Evolutionary conservation across 2,329 filamentous ascomycete genomes (phyloP), one percentile per base, ranked within the genome.

Genomic region (Colletotrichum musae): DNA sequence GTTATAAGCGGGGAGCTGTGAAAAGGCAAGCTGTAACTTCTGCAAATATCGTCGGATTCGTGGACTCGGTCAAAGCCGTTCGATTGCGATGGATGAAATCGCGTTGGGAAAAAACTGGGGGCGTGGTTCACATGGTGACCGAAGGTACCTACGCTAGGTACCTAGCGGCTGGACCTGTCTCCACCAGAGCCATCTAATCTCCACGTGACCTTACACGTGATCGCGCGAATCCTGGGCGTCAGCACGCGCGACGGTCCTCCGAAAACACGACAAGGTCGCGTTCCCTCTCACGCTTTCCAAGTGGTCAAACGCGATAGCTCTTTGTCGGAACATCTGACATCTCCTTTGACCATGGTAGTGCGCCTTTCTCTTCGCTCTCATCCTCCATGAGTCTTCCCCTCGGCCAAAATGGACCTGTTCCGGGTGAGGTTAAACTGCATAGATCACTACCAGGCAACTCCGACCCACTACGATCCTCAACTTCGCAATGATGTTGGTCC

Each of bases 361-460:
- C 10, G 5, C 24, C 16, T 50, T 13, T 45, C 9, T 26, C 16
- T 15, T 39, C 45, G 7, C 16, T 48, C 18, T 45, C 26, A 45
- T 39, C 59, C 59, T 54, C 63, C 68, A 71, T 72, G 64, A 65
- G 28, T 45, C 41, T 57, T 41, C 3, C n/a, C 13, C 7, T 4
- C 32, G 2, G 12, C 6, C 48, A 71, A 70, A 73, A 84, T 84
- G 92, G 92, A 94, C 76, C 85, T 89, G 74, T 98, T 99, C 83
- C 92, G 93, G 75, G 91, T 99, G 78, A 93, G 95, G 75, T 85
- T 99, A 77, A 98, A 99, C 80, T 97, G 94, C 84, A 92, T 99
- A 83, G 96, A 99, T 81, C 92, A 96, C 80, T 99, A 98, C 80
- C 94, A 97, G 82, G 89, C 91, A 48, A 86, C 86, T 12, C 93